Evolutionary conservation across 1,284 basidiomycete species (phyloP).

Genomic region (Psilocybe mexicana): DNA sequence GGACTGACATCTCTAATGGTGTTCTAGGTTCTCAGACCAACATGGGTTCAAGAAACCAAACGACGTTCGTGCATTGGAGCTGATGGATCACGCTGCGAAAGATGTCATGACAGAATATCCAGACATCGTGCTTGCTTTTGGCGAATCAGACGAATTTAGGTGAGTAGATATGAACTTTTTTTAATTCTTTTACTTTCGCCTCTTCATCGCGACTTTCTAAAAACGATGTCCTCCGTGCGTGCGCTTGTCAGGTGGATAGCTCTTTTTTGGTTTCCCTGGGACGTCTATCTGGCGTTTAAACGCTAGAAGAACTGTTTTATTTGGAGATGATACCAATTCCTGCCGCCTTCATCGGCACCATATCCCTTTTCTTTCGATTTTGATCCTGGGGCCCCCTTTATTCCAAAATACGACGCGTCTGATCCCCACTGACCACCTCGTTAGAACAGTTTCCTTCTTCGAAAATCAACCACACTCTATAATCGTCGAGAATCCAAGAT

Average conservation of each 20-base stretch:
- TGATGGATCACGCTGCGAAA: constrained; percentile 93
- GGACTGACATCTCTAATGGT: background rate
- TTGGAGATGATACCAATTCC: too few species aligned
- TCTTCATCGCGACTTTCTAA: background rate
- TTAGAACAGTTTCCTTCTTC: constrained; percentile 78
- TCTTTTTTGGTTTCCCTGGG: too few species aligned
- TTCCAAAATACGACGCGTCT: background rate
- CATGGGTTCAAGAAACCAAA: constrained; percentile 92
- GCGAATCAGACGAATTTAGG: constrained; percentile 98
- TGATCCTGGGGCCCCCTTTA: background rate
- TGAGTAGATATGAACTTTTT: constrained; percentile 32
- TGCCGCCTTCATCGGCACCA: background rate
- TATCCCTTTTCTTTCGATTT: background rate
- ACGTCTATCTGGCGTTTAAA: too few species aligned
- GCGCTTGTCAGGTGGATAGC: background rate
- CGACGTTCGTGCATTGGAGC: constrained; percentile 79
- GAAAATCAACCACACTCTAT: constrained; percentile 75
- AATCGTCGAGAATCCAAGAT: constrained; percentile 90
- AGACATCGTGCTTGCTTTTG: constrained; percentile 87
- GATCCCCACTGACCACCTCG: constrained; percentile 6
- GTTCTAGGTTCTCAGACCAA: constrained; percentile 75
- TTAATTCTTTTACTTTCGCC: background rate
- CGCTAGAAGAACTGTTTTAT: too few species aligned
- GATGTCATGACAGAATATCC: constrained; percentile 81
- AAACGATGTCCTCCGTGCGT: too few species aligned